A percentile compares a stretch with the other conserved stretches of the same genome.
Conservation (phyloP, 148 eudicot species). For the Spergularia marina region DNA sequence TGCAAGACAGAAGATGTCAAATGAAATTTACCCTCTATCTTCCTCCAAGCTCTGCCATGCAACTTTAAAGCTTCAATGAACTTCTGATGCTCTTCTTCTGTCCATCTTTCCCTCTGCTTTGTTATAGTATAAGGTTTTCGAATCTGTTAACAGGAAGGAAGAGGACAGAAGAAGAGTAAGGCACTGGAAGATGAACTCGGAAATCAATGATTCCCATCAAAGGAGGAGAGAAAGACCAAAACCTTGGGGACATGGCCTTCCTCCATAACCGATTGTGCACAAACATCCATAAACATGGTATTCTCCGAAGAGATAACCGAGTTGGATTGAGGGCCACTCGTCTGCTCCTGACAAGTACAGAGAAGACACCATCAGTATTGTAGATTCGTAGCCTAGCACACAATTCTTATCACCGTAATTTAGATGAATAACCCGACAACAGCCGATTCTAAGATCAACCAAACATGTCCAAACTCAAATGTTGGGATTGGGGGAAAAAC, state of each 20-base stretch:
- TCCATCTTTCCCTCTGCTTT: constrained; percentile 93
- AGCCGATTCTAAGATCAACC: not conserved
- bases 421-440: not conserved
- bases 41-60: constrained; percentile 83
- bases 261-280: constrained; percentile 24
- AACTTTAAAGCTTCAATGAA: constrained; percentile 85
- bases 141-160: constrained; percentile 37
- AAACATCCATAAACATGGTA: constrained; percentile 21
- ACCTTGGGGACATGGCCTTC: constrained; percentile 72
- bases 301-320: constrained; percentile 12
- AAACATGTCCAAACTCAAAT: too few species aligned
- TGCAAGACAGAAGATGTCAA: too few species aligned
- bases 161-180: constrained; percentile 24
- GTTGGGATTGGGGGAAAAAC: too few species aligned
- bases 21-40: constrained; percentile 61
- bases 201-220: constrained; percentile 7
- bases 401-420: not conserved
- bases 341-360: constrained; percentile 43
- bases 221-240: constrained; percentile 11
- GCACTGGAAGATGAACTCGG: not conserved
- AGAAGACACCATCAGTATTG: constrained; percentile 8
- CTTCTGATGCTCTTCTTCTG: constrained; percentile 88
- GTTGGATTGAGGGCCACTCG: constrained; percentile 29
- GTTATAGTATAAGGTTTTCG: constrained; percentile 89
- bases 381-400: not conserved